Evolutionary conservation across 73 alveolate species (phyloP), one percentile per base, ranked within the genome.

Genomic region (Paramecium tetraurelia): DNA sequence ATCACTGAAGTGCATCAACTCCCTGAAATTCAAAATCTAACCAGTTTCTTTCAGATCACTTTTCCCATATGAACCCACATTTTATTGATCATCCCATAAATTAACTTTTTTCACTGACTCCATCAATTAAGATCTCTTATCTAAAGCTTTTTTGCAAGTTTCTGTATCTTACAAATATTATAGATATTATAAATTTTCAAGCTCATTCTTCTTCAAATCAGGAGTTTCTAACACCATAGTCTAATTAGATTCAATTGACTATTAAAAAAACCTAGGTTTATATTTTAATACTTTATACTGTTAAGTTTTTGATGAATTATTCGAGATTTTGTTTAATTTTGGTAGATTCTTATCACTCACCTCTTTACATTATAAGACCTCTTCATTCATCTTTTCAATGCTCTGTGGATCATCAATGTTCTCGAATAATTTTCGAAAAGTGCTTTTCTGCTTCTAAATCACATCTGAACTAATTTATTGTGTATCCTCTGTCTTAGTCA

Each of bases 371-470:
- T 18, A 7, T 7, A 5, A 5, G 21, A 40, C 2, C 36, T 59
- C 77, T 0, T 59, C 18, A 59, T 24, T 29, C 7, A 59, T 24
- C 0, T 8, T 16, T n/a, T 59, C 77, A 7, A 21, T 12, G 0
- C 18, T 59, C 1, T 21, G 8, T n/a, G 10, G 7, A 59, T 59
- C 77, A 24, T 76, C 71, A 5, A n/a, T 21, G 20, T 76, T 40
- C 5, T 76, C 89, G 38, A 76, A 76, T 41, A 76, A 76, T 11
- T 57, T 76, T 76, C 89, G 38, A 43, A 76, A 76, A 11, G 89
- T 76, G 41, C 22, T 76, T 12, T 76, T 76, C 29, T 9, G 41
- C 21, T 76, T 35, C 38, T 36, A 14, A 41, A 38, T 33, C 3
- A 44, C 71, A 14, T 43, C 89, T 14, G 41, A 33, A 20, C 70